Base-by-base conservation (phyloP, 768 basidiomycete species). In the Amanita brunnescens region DNA sequence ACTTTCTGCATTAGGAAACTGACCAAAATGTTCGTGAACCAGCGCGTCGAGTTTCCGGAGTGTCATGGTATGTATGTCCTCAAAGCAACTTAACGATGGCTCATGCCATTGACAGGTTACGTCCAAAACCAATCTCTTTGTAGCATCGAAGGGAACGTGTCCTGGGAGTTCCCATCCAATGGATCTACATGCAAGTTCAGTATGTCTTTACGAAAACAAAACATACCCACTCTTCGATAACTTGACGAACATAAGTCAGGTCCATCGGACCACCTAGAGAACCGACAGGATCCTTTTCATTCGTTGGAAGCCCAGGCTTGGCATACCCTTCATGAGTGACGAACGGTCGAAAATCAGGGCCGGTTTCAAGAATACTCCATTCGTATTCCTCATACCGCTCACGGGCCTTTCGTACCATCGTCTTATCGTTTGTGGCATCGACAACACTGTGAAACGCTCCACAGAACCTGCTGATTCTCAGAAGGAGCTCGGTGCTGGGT, bases 381-480 rank as follows among this genome's bases (percentile, higher is more conserved):
- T 67, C 66, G 53, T 77, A 70, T 1, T 33, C 48, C 0, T 38
- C 41, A 50, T 74, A 77, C 1, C 59, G 53, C 0, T 53, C 58
- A 16, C 64, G 64, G 32, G 69, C 70, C 1, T 52, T 51, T 47
- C 71, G 75, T 0, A 67, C 68, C 16, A 77, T 63, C 1, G 6
- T 43, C 57, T 73, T 72, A 52, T 67, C 57, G 3, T 60, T 55
- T 4, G 54, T 49, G 1, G 73, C 76, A 4, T 61, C 56, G 29
- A 49, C 37, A 3, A 34, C 37, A 24, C 39, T 37, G n/a, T 57
- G 62, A 39, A 75, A 64, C 2, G 63, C 71, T 16, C 63, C 57
- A 49, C 72, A 78, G 52, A 85, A 83, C 0, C 57, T 57, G 0
- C 63, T 73, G 35, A 81, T 63, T 7, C 69, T 68, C 3, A 60